Evolutionary conservation across 2,329 filamentous ascomycete species (phyloP).

Genomic region (Gnomoniopsis sp.): DNA sequence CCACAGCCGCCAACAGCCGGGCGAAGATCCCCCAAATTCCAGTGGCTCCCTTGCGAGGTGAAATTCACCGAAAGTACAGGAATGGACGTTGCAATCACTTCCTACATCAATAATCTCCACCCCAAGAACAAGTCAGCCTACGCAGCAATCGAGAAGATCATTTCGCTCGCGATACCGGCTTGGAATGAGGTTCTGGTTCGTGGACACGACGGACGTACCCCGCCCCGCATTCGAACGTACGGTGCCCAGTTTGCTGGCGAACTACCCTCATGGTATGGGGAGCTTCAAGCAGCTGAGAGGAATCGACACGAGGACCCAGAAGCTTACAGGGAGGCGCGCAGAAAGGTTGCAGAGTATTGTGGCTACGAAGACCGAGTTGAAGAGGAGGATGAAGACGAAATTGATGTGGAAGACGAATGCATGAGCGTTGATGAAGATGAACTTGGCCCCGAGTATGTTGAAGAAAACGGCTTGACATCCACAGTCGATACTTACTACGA

Average conservation of each 20-base stretch:
- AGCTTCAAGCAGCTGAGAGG: too few relatives aligned
- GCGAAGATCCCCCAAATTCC: conserved; percentile 28
- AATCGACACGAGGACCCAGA: neutral
- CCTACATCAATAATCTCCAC: conserved; percentile 54
- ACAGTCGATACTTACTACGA: neutral
- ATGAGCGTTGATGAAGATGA: conserved; percentile 19
- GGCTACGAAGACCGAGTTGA: too few relatives aligned
- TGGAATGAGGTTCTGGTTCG: conserved; percentile 37
- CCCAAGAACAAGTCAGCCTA: conserved; percentile 37
- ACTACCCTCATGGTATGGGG: neutral
- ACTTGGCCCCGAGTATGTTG: conserved; percentile 12
- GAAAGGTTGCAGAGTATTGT: too few relatives aligned
- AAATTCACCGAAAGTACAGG: conserved; percentile 34
- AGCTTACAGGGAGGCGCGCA: conserved; percentile 16
- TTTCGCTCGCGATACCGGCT: conserved; percentile 34
- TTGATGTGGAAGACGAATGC: too few relatives aligned
- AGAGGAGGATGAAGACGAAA: too few relatives aligned
- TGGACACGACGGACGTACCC: neutral
- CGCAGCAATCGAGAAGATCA: conserved; percentile 31
- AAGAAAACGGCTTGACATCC: conserved; percentile 7
- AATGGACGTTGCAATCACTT: conserved; percentile 36
- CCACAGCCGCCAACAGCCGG: conserved; percentile 28
- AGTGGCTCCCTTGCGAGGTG: conserved; percentile 51
- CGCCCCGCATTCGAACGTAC: neutral
- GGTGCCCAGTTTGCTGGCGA: neutral